A percentile compares a stretch with the other conserved stretches of the same genome.
phyloP scores from a whole-genome alignment of 805 yeast species.

The Saccharomycopsis fodiens region DNA sequence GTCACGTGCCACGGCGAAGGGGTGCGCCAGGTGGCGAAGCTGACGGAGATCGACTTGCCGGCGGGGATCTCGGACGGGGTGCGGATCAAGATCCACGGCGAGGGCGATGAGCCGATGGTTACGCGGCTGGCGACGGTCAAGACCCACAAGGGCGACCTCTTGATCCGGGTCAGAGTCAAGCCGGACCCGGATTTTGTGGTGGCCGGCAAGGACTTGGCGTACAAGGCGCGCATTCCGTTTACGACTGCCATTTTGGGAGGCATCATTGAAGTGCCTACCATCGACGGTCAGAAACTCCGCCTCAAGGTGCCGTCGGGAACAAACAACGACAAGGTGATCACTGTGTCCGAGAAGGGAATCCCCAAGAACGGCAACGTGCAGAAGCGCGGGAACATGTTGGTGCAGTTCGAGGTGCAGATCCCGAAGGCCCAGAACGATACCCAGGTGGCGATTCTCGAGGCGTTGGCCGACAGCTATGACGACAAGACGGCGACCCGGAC shows the following conservation, averaged over 20 bases:
- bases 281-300: constrained; percentile 70
- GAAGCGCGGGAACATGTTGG: constrained; percentile 74
- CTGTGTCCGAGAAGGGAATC: constrained; percentile 81
- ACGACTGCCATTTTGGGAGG: constrained; percentile 98
- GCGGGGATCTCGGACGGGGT: constrained; percentile 85
- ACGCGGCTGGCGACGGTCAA: constrained; percentile 65
- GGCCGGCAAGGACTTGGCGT: constrained; percentile 56
- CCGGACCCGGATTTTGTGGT: constrained; percentile 69
- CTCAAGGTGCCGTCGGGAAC: constrained; percentile 81
- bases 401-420: constrained; percentile 63
- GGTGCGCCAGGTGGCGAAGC: constrained; percentile 55
- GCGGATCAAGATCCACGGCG: constrained; percentile 73
- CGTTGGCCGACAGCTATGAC: constrained; percentile 83
- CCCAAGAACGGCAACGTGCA: constrained; percentile 51
- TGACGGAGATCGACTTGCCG: constrained; percentile 80
- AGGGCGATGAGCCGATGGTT: constrained; percentile 83
- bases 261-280: constrained; percentile 79
- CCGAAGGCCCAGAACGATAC: constrained; percentile 73
- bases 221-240: constrained; percentile 66
- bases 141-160: constrained; percentile 77
- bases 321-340: constrained; percentile 63
- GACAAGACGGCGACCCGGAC: constrained; percentile 74
- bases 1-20: constrained; percentile 84
- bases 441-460: constrained; percentile 85
- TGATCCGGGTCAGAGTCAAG: constrained; percentile 69